Percentiles rank a stretch among this genome's conserved stretches.
phyloP scores from a whole-genome alignment of 768 basidiomycete genomes.

The Hygrocybe coccinea region DNA sequence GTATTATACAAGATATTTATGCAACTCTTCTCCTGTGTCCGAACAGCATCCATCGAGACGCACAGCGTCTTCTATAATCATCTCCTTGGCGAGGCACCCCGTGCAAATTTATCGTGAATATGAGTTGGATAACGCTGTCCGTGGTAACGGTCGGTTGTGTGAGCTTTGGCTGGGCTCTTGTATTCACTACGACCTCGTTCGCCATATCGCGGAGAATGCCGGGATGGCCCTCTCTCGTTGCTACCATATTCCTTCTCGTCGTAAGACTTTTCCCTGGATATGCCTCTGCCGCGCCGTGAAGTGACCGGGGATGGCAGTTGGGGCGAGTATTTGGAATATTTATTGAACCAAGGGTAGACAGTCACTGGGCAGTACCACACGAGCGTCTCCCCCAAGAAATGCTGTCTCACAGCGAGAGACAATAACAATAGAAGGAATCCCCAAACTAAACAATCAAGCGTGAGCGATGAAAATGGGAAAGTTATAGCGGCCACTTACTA shows the following conservation, averaged over 20 bases:
- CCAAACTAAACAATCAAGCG: neutral
- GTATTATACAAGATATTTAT: too few relatives aligned
- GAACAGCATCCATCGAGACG: too few relatives aligned
- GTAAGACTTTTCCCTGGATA: neutral
- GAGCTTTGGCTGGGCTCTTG: neutral
- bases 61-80: neutral
- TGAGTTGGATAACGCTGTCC: neutral
- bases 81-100: conserved; percentile 5
- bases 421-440: conserved; percentile 4
- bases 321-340: conserved; percentile 1
- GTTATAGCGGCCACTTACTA: conserved; percentile 37
- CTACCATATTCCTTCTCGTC: conserved; percentile 2
- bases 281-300: neutral
- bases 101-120: conserved; percentile 5
- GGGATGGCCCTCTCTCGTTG: neutral
- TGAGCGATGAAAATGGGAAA: neutral
- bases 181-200: conserved; percentile 1
- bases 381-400: conserved; percentile 1
- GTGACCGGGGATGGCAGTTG: conserved; percentile 4
- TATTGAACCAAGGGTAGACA: conserved; percentile 6
- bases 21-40: too few relatives aligned
- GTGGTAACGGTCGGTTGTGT: neutral
- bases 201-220: neutral
- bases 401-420: conserved; percentile 3
- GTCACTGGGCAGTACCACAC: conserved; percentile 9